These are phyloP conservation scores for Hypholoma fasciculare DNA, from an alignment of 768 basidiomycete species.

Conservation along the genomic window DNA sequence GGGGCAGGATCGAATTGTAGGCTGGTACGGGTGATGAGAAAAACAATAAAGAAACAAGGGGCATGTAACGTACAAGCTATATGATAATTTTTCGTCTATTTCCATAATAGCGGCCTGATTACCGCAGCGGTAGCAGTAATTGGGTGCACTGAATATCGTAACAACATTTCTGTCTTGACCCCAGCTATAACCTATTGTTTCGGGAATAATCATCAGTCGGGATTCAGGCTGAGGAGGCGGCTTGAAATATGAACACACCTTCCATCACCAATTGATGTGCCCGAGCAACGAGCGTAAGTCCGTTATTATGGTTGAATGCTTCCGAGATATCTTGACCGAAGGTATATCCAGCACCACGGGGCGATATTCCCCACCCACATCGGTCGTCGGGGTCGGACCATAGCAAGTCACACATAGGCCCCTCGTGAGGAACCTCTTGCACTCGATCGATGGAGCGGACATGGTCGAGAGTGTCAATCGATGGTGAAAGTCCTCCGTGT, in stretches of 20 bases:
- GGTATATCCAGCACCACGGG: slow-evolving; percentile 97
- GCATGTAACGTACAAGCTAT: slow-evolving; percentile 72
- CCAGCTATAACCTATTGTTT: slow-evolving; percentile 81
- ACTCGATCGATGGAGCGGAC: slow-evolving; percentile 98
- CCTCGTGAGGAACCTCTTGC: slow-evolving; percentile 99
- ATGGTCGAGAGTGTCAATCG: slow-evolving; percentile 99
- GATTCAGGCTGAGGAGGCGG: background rate
- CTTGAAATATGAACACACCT: slow-evolving; percentile 49
- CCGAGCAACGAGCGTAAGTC: slow-evolving; percentile 90
- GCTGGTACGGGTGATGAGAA: slow-evolving; percentile 42
- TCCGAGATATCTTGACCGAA: slow-evolving; percentile 99
- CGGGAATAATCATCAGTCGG: slow-evolving; percentile 9
- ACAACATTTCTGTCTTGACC: slow-evolving; percentile 99
- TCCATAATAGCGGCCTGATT: slow-evolving; percentile 99
- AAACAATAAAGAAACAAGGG: background rate
- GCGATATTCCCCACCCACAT: slow-evolving; percentile 99
- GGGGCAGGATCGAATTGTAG: slow-evolving; percentile 99
- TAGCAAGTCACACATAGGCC: slow-evolving; percentile 98
- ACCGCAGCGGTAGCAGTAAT: slow-evolving; percentile 99
- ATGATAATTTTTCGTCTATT: slow-evolving; percentile 97
- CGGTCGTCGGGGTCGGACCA: slow-evolving; percentile 99
- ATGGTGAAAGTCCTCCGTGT: slow-evolving; percentile 96
- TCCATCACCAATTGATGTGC: slow-evolving; percentile 98
- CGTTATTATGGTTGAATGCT: slow-evolving; percentile 99
- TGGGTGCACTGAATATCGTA: slow-evolving; percentile 99